Conservation (phyloP, 2,329 filamentous ascomycete species). For the Penicillium rolfsii region DNA sequence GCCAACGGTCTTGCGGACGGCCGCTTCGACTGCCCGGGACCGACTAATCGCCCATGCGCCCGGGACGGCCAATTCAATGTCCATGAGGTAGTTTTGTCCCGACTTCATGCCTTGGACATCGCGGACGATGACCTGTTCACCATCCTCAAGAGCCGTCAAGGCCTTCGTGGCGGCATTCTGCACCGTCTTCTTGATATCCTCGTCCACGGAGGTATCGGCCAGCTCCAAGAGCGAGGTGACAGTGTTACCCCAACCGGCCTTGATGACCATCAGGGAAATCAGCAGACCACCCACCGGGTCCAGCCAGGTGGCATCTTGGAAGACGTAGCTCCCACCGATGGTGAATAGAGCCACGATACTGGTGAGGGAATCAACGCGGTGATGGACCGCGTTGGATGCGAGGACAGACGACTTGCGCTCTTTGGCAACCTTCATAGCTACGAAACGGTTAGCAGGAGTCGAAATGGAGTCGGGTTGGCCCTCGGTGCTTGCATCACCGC, state of each 20-base stretch:
- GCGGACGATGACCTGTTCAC: slow-evolving; percentile 68
- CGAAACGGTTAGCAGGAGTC: slow-evolving; percentile 14
- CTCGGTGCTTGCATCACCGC: background rate
- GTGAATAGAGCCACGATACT: slow-evolving; percentile 89
- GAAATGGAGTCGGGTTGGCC: background rate
- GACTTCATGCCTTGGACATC: slow-evolving; percentile 90
- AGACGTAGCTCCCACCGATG: slow-evolving; percentile 85
- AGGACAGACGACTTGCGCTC: slow-evolving; percentile 95
- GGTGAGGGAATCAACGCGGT: slow-evolving; percentile 93
- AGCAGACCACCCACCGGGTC: slow-evolving; percentile 91
- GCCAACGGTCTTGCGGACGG: slow-evolving; percentile 72
- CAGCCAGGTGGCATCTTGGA: slow-evolving; percentile 85
- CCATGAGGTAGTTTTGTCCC: slow-evolving; percentile 93
- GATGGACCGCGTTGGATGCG: slow-evolving; percentile 93
- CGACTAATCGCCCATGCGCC: slow-evolving; percentile 74
- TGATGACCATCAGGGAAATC: slow-evolving; percentile 91
- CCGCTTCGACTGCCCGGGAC: slow-evolving; percentile 69
- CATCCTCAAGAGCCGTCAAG: slow-evolving; percentile 58
- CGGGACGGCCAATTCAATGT: slow-evolving; percentile 83
- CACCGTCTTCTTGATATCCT: slow-evolving; percentile 76
- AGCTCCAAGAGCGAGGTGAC: slow-evolving; percentile 80
- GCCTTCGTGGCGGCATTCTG: slow-evolving; percentile 66
- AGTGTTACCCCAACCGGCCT: slow-evolving; percentile 86
- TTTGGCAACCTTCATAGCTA: slow-evolving; percentile 91
- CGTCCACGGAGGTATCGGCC: slow-evolving; percentile 85